Evolutionary conservation across 371 early-diverging fungal species (phyloP), one percentile per base, ranked within the genome.

Genomic region (Circinella umbellata): DNA sequence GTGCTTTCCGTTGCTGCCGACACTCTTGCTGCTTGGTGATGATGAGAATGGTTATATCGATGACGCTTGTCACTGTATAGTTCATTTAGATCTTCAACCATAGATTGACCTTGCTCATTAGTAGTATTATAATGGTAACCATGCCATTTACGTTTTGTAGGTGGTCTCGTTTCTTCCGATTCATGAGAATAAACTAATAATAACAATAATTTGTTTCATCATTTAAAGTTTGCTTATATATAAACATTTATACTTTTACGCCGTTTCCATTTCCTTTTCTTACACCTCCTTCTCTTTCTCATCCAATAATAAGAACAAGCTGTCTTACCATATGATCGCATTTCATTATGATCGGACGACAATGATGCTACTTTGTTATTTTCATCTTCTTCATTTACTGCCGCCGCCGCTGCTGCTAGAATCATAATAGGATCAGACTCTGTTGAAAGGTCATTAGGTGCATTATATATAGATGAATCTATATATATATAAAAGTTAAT

Each of bases 321-420:
- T 57, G 7, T 37, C 57, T 27, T 57, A 57, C 63, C 20, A 46
- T 47, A 47, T 18, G 63, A 39, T 63, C 63, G 63, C 42, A 63
- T 63, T 3, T 18, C 63, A 27, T 63, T 18, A 15, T 61, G 8
- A n/a, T 57, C 57, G 8, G 47, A 47, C 27, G 38, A 17, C 13
- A 18, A 14, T 37, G 38, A 7, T 35, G 61, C 18, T 61, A 46
- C 38, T 63, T 37, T 57, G 63, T 57, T 59, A 48, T 63, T 51
- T 61, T 70, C 61, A 35, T 61, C 35, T 61, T 77, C 74, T 15
- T 71, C 70, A 63, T 79, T 63, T 15, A 83, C 72, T 11, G 76
- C 79, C 59, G 77, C 74, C n/a, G 83, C 83, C 38, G 83, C 83
- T n/a, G 80, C 83, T 66, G 80, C 78, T 8, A 83, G 61, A 57